Base-by-base conservation (phyloP, 495 filamentous ascomycete genomes). In the Pyrenula aspistea region DNA sequence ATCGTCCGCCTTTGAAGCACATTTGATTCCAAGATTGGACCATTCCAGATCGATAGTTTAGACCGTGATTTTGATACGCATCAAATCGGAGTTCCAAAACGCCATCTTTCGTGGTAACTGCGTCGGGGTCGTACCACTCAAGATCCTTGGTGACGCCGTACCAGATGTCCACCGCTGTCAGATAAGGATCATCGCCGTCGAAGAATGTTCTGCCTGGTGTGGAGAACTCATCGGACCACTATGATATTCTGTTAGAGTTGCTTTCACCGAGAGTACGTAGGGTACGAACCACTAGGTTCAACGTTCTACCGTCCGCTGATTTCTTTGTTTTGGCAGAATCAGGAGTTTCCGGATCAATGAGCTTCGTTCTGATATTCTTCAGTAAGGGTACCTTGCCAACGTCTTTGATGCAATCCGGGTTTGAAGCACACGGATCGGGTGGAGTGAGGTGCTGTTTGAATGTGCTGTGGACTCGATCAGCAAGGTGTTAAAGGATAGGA, bases 111-210 rank as follows among this genome's bases (percentile, higher is more conserved):
- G 87, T 89, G 2, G 81, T 82, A 10, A 83, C 73, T 4, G 87
- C 86, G 67, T 91, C 87, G 1, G 87, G 87, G 63, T 89, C 87
- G 60, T 91, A 90, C 87, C 87, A 90, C 79, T 89, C 86, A 47
- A 88, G 66, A 74, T 91, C 86, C 61, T 81, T 73, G 2, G 86
- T 90, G 52, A 86, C 85, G 59, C 86, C 86, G 66, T 90, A 91
- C 85, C 87, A 89, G n/a, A 88, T 61, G 65, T 91, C 81, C 49
- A 88, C 78, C 1, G 74, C 87, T 64, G 83, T 75, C 63, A 80
- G 88, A 63, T 77, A 89, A 0, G 87, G 79, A 62, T 90, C 87
- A 62, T 91, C 87, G 21, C 78, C 83, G 47, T 81, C 77, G 63
- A 86, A 91, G 62, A 91, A 90, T 2, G 83, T 85, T 51, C 87